Conservation (phyloP, 441 rosid species). For the Adansonia gregorii region DNA sequence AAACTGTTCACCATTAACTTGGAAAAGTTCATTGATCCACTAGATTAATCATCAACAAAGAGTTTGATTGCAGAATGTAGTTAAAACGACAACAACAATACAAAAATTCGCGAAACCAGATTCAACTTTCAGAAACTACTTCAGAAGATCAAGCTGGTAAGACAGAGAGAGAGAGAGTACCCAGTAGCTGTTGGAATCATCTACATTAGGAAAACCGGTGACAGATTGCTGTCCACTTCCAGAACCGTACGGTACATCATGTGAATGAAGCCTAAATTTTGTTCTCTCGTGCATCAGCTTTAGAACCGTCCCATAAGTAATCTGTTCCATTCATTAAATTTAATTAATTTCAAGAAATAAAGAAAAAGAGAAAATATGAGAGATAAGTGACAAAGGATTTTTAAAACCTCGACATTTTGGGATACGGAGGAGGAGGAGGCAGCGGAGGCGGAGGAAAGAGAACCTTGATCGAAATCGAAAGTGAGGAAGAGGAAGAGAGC, state of each 20-base stretch:
- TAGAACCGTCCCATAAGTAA: conserved; percentile 80
- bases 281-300: conserved; percentile 96
- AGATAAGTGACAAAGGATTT: background rate
- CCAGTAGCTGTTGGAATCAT: conserved; percentile 96
- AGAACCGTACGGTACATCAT: conserved; percentile 95
- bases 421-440: conserved; percentile 30
- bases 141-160: background rate
- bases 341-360: background rate
- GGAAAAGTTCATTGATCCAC: background rate
- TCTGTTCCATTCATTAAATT: conserved; percentile 40
- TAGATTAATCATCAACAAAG: background rate
- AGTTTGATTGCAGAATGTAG: no score
- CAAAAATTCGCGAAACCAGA: background rate
- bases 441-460: conserved; percentile 54
- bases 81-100: background rate
- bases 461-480: conserved; percentile 56
- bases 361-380: background rate
- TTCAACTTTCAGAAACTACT: background rate
- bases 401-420: conserved; percentile 69
- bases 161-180: conserved; percentile 39
- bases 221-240: conserved; percentile 99
- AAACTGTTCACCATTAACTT: background rate
- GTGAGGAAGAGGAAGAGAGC: conserved; percentile 73
- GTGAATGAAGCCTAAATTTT: conserved; percentile 80
- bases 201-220: conserved; percentile 81